Evolutionary conservation across 345 rosid species (phyloP).

Genomic region (Erodium maritimum): DNA sequence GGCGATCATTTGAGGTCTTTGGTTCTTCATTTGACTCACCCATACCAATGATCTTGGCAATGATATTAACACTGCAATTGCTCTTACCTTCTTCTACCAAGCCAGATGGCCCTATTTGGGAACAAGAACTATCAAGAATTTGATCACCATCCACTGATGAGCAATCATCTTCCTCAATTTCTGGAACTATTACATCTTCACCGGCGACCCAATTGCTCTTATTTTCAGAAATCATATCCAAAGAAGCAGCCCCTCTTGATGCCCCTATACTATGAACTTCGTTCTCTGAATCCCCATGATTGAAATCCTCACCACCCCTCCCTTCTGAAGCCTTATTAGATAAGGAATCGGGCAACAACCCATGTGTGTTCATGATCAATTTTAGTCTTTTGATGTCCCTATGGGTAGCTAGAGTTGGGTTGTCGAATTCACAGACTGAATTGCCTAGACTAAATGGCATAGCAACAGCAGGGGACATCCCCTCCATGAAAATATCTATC

Average conservation of each 20-base stretch:
- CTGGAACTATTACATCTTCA: constrained; percentile 23
- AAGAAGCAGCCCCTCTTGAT: constrained; percentile 14
- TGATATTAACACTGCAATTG: constrained; percentile 26
- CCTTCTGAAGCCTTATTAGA: constrained; percentile 16
- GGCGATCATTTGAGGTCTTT: constrained; percentile 22
- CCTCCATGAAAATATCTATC: constrained; percentile 54
- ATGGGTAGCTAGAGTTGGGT: constrained; percentile 20
- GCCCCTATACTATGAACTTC: constrained; percentile 21
- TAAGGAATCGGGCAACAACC: constrained; percentile 32
- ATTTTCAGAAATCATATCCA: constrained; percentile 31
- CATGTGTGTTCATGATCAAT: constrained; percentile 26
- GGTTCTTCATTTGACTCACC: constrained; percentile 22
- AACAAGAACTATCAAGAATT: constrained; percentile 34
- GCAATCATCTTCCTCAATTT: constrained; percentile 50
- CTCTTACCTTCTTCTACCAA: too few species aligned
- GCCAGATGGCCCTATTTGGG: constrained; percentile 26
- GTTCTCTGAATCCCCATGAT: constrained; percentile 21
- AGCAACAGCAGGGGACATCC: constrained; percentile 35
- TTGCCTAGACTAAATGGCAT: constrained; percentile 50
- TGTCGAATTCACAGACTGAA: constrained; percentile 35
- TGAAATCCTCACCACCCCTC: constrained; percentile 21
- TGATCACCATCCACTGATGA: constrained; percentile 44
- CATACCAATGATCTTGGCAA: constrained; percentile 24
- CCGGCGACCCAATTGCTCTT: constrained; percentile 24
- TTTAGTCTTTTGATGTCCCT: constrained; percentile 28